phyloP scores from a whole-genome alignment of 495 filamentous ascomycete species.

The Collariella sp. region DNA sequence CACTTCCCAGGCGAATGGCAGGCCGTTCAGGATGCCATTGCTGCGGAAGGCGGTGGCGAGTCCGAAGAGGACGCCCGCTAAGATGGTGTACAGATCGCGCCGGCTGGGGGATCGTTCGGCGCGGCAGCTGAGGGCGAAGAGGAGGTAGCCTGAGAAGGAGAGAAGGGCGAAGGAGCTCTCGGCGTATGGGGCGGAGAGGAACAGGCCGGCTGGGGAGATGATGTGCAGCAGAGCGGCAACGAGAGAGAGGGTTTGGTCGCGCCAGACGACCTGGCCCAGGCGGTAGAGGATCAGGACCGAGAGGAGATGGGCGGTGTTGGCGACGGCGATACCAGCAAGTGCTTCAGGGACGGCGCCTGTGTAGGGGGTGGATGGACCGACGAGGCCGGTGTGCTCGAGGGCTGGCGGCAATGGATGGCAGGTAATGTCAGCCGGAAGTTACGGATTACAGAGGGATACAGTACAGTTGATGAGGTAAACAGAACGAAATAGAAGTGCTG shows the following conservation, averaged over 20 bases:
- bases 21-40: slow-evolving; percentile 80
- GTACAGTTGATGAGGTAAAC: background rate
- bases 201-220: slow-evolving; percentile 77
- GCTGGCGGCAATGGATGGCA: background rate
- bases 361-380: background rate
- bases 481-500: no score
- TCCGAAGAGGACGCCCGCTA: slow-evolving; percentile 60
- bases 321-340: slow-evolving; percentile 52
- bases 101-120: slow-evolving; percentile 1
- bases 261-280: slow-evolving; percentile 41
- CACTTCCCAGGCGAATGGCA: slow-evolving; percentile 41
- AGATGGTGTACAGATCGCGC: slow-evolving; percentile 42
- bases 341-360: slow-evolving; percentile 18
- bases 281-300: slow-evolving; percentile 64
- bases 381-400: slow-evolving; percentile 7
- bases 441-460: no score
- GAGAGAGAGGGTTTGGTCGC: slow-evolving; percentile 46
- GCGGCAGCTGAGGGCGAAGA: slow-evolving; percentile 53
- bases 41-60: slow-evolving; percentile 67
- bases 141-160: slow-evolving; percentile 61
- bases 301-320: slow-evolving; percentile 64
- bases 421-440: background rate
- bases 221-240: slow-evolving; percentile 66
- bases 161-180: slow-evolving; percentile 75
- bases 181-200: slow-evolving; percentile 78